Evolutionary conservation across 1,139 yeast species (phyloP).

Genomic region (Suhomyces terraborum): DNA sequence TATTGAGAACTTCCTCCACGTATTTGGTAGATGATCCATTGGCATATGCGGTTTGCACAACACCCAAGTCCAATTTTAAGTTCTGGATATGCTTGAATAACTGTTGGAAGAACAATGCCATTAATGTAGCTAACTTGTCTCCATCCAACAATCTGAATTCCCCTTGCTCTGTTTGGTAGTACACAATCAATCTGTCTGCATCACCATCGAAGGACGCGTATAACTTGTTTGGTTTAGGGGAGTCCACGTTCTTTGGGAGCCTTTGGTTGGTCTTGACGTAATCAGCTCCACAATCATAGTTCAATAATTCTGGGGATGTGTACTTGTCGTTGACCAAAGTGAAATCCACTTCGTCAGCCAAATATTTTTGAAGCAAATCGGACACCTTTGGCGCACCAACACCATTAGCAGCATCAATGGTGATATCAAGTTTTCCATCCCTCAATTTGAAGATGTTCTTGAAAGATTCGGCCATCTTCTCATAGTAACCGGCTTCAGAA

Average conservation of each 20-base stretch:
- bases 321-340: slow-evolving; percentile 63
- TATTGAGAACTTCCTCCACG: slow-evolving; percentile 57
- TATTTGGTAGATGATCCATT: slow-evolving; percentile 88
- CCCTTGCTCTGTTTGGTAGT: slow-evolving; percentile 53
- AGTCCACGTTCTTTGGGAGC: slow-evolving; percentile 62
- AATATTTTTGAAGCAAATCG: slow-evolving; percentile 46
- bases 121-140: slow-evolving; percentile 85
- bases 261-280: slow-evolving; percentile 86
- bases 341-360: slow-evolving; percentile 44
- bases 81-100: slow-evolving; percentile 46
- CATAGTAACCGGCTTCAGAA: slow-evolving; percentile 69
- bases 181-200: slow-evolving; percentile 92
- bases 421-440: slow-evolving; percentile 44
- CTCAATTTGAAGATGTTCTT: slow-evolving; percentile 32
- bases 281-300: slow-evolving; percentile 92
- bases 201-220: slow-evolving; percentile 95
- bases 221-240: slow-evolving; percentile 45
- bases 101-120: slow-evolving; percentile 67
- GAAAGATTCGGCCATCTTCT: slow-evolving; percentile 53
- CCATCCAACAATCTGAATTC: slow-evolving; percentile 82
- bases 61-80: slow-evolving; percentile 61
- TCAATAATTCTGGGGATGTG: slow-evolving; percentile 58
- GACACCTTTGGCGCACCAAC: slow-evolving; percentile 83
- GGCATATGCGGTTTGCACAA: slow-evolving; percentile 97
- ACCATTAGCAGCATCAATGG: slow-evolving; percentile 92